Evolutionary conservation across 139 green algal species (phyloP), one percentile per base, ranked within the genome.

Genomic region (Tetraselmis striata): DNA sequence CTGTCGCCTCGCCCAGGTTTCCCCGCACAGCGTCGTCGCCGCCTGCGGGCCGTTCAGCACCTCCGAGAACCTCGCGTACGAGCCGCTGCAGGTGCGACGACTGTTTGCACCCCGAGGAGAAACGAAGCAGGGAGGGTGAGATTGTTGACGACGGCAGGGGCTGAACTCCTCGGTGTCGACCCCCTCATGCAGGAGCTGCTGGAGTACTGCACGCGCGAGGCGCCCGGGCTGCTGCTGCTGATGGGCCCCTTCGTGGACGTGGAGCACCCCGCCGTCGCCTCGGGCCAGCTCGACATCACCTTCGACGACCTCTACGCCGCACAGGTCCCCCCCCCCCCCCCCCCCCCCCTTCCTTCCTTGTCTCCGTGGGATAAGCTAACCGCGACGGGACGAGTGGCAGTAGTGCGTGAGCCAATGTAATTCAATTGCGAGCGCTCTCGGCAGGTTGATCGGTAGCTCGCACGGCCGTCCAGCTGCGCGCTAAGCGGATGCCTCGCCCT

Each of bases 221-320:
- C 28, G 11, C 90, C 92, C 26, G 82, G 97, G 75, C 67, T 95
- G 74, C 87, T 98, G 85, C 76, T 98, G 83, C 86, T 98, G 45
- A 58, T 94, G 78, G 94, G 96, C 0, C 96, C 96, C 1, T 99
- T 98, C 86, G 91, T 99, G 59, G 95, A 99, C 86, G 87, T 59
- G 1, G 90, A 97, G 79, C 93, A 98, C 83, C 88, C 93, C 1
- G 1, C 77, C 0, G 77, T 99, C 0, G 58, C 78, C n/a, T 27
- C 77, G 0, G 96, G 94, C 27, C 59, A 75, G 32, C 32, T 97
- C n/a, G 81, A 94, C 0, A 75, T 92, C 11, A 90, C 84, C 0
- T 97, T 95, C 82, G 90, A 98, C 28, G 82, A 92, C 1, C 1
- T 98, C 30, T 95, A 95, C 75, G 82, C 86, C 24, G 59, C 82